Base-by-base conservation (phyloP, 441 rosid species). In the Isatis lusitanica region DNA sequence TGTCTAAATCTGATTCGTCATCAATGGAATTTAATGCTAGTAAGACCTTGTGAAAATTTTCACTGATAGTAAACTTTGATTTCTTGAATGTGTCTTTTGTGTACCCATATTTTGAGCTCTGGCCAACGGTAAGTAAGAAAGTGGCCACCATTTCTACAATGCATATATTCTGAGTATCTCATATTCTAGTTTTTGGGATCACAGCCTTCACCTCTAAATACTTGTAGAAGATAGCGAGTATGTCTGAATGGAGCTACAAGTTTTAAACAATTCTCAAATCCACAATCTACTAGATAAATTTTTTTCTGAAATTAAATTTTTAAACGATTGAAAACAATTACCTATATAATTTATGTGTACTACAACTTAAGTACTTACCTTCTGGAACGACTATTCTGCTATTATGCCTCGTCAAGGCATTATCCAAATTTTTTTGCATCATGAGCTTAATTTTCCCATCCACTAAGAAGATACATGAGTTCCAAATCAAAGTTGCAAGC, bases 401-500 rank as follows among this genome's bases (percentile, higher is more conserved):
- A n/a, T 52, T 61, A 13, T 1, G 28, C 11, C 52, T 61, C 15
- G 21, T 56, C 3, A 75, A 4, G 1, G 42, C 66, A 68, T 78
- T n/a, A 24, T 6, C 3, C 10, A 61, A 4, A 0, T 73, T 18
- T 52, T 68, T 13, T 42, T n/a, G 21, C 30, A 47, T 78, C 67
- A 8, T 17, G 15, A 39, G 55, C 55, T 11, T 56, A 66, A 13
- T 70, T 28, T 66, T 73, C 42, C 48, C 57, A 62, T 11, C 58
- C 24, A 15, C 31, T 58, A 12, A 68, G 33, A 18, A 59, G 56
- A n/a, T 67, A 67, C 10, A 51, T 75, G 15, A 68, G 51, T 30
- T 75, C 1, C 3, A 75, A 4, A 8, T 61, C 70, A 21, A 46
- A 57, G 7, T 51, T 51, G 16, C 51, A 43, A n/a, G 40, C 60